Base-by-base conservation (phyloP, 2,329 filamentous ascomycete genomes). In the Mariannaea sp. region DNA sequence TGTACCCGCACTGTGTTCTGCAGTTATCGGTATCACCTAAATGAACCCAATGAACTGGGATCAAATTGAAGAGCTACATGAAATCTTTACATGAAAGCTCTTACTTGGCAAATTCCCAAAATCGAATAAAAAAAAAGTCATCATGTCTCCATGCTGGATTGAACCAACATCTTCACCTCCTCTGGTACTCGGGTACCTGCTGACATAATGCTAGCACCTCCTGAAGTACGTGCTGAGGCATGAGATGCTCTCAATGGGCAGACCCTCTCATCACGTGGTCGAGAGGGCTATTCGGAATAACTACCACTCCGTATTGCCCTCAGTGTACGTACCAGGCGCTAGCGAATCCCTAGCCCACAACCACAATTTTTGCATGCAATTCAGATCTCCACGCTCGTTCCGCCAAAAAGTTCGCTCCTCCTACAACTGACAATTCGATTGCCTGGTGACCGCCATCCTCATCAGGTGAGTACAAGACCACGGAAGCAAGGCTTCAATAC, bases 371-470 rank as follows among this genome's bases (percentile, higher is more conserved):
- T 66, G 60, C 61, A 62, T 49, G 59, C 67, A 69, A 65, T 68
- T 68, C 60, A 65, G 64, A 69, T 68, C 66, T 68, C 67, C 61
- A 64, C 59, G 59, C 49, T 63, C 61, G 57, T 57, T 61, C 61
- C 56, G 60, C 36, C 58, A 65, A 70, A 72, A 74, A 71, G 68
- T 72, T 73, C 70, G 66, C 60, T 69, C 61, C 61, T 71, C 67
- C 64, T 67, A 72, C 67, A 71, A 67, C 66, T 69, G 70, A 64
- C 73, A 72, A 75, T 67, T 69, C 73, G 75, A 78, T 77, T 77
- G 74, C 73, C 74, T 76, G 75, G 74, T 78, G 75, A 77, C 64
- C 72, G 68, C 67, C 67, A 66, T 60, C 71, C 70, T 73, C 75
- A 78, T 76, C 76, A 78, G 76, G 76, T 78, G 61, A 77, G 76